phyloP scores from a whole-genome alignment of 805 yeast genomes.

The Ogataea salicorniae region DNA sequence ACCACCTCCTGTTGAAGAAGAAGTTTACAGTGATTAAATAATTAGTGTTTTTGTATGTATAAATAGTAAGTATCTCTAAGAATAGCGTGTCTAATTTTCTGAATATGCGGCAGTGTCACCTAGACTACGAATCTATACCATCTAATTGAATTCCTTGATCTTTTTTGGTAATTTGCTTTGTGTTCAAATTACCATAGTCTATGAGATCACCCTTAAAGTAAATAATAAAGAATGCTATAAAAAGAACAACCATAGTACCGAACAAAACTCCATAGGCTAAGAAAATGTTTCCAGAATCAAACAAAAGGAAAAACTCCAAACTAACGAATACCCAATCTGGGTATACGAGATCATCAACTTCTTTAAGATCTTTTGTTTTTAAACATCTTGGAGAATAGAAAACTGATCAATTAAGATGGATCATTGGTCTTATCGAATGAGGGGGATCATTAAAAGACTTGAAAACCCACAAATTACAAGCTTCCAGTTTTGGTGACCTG shows the following conservation, averaged over 20 bases:
- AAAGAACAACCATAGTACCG: slow-evolving; percentile 62
- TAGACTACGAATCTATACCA: too few relatives aligned
- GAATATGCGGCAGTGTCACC: too few relatives aligned
- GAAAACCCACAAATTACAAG: too few relatives aligned
- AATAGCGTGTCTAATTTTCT: background rate
- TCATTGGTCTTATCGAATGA: too few relatives aligned
- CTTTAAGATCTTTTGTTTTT: slow-evolving; percentile 31
- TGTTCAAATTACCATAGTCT: background rate
- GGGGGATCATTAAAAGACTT: too few relatives aligned
- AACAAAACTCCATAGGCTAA: slow-evolving; percentile 55
- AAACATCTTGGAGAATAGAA: too few relatives aligned
- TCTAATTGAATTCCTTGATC: too few relatives aligned
- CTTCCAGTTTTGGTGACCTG: too few relatives aligned
- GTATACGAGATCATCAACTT: slow-evolving; percentile 65
- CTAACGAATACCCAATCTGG: slow-evolving; percentile 63
- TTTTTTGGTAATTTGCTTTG: too few relatives aligned
- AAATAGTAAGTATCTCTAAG: background rate
- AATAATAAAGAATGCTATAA: slow-evolving; percentile 48
- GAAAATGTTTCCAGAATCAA: slow-evolving; percentile 61
- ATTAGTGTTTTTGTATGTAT: background rate
- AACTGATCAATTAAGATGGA: too few relatives aligned
- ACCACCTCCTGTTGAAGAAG: slow-evolving; percentile 5
- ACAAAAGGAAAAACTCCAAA: slow-evolving; percentile 46
- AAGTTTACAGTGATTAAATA: slow-evolving; percentile 5
- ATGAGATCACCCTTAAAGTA: background rate